Evolutionary conservation across 2,329 filamentous ascomycete species (phyloP).

Genomic region (Cercospora sp.): DNA sequence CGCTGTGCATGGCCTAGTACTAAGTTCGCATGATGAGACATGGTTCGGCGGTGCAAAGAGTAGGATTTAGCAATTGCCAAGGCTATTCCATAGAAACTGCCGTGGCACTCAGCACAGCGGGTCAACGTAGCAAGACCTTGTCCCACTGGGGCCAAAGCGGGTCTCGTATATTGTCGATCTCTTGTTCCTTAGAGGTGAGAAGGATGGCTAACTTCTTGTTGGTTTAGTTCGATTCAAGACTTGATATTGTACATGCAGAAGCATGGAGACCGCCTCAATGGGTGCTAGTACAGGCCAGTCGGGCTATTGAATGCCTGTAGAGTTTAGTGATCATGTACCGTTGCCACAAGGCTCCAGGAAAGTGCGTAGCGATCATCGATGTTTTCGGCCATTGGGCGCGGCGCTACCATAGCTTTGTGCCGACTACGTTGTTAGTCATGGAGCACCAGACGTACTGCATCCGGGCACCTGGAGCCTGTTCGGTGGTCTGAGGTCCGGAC

Average conservation of each 20-base stretch:
- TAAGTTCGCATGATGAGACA: background rate
- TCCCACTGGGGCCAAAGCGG: no score
- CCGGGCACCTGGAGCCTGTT: background rate
- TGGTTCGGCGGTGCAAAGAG: background rate
- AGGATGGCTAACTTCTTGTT: background rate
- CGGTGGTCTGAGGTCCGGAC: background rate
- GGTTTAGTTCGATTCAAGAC: background rate
- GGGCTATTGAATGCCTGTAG: background rate
- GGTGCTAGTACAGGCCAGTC: background rate
- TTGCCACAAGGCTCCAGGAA: background rate
- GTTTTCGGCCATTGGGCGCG: background rate
- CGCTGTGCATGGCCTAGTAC: background rate
- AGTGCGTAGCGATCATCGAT: background rate
- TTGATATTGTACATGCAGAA: background rate
- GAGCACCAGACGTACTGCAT: background rate
- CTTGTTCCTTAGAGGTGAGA: no score
- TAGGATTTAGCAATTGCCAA: no score
- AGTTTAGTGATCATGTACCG: background rate
- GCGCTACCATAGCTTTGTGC: background rate
- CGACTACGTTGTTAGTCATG: background rate
- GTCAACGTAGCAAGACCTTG: no score
- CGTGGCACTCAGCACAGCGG: no score
- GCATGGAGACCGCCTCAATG: background rate
- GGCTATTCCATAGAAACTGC: no score
- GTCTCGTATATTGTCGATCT: no score